Evolutionary conservation across 805 yeast genomes (phyloP), one percentile per base, ranked within the genome.

Genomic region (Metschnikowia kunwiensis): DNA sequence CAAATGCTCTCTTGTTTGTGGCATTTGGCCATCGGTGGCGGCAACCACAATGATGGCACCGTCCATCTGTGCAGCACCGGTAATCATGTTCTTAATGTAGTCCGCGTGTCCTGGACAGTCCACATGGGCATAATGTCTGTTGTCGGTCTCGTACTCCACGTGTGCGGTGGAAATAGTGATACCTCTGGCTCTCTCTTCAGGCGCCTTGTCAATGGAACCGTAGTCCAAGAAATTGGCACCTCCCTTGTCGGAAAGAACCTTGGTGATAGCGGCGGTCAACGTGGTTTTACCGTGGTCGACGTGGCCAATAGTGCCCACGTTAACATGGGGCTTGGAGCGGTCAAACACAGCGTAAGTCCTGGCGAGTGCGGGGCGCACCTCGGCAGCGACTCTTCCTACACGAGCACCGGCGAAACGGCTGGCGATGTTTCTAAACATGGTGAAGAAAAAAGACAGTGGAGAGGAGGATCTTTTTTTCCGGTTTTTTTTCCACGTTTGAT

Each of bases 61-160:
- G 68, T 91, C 97, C 97, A 89, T 89, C 68, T 91, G 96, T 57
- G 97, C 96, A 57, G 97, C 97, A 82, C 97, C 97, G 51, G 96
- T 87, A 67, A 91, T 91, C 97, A 91, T 91, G 71, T 91, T 91
- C 76, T 91, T 91, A 71, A 91, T 91, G 72, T 89, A 91, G 77
- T 91, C 97, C 50, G 95, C 93, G 78, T 91, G 97, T 60, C 97
- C 97, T 38, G 97, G 97, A 68, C 96, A 87, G 76, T 89, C 97
- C 53, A 89, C 96, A 66, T 89, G 97, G 54, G 97, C 91, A 61
- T 89, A 89, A 68, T 91, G 97, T 71, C 97, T 84, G 64, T 83
- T 86, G 20, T 72, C 87, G 46, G 97, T 91, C 68, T 87, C 94
- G 70, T 89, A 91, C 71, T 91, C 97, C 58, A 89, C 97, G 65